phyloP scores from a whole-genome alignment of 345 rosid genomes.

The Rhodamnia argentea region DNA sequence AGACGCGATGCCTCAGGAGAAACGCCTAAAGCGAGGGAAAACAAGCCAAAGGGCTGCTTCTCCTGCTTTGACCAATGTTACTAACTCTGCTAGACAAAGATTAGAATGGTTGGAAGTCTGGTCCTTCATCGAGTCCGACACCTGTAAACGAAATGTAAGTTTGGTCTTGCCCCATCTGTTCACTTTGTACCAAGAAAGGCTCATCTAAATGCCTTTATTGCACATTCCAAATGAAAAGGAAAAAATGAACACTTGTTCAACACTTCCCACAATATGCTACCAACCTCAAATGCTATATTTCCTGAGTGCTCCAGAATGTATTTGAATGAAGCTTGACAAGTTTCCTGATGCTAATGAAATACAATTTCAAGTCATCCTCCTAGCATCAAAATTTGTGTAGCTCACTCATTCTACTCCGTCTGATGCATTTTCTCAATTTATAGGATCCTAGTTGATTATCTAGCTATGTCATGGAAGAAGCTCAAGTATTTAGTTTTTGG shows the following conservation, averaged over 20 bases:
- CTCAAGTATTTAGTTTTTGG: neutral
- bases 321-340: neutral
- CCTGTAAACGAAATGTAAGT: slow-evolving; percentile 3
- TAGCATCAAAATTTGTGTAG: neutral
- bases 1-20: slow-evolving; percentile 47
- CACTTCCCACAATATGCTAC: neutral
- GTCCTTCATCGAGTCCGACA: neutral
- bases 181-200: neutral
- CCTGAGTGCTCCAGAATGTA: neutral
- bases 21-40: slow-evolving; percentile 57
- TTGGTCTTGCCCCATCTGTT: neutral
- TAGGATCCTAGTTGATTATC: neutral
- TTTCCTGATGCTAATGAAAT: neutral
- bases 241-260: neutral
- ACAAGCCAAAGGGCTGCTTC: slow-evolving; percentile 54
- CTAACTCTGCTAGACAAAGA: slow-evolving; percentile 5
- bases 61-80: slow-evolving; percentile 83
- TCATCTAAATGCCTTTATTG: neutral
- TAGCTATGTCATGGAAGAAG: neutral
- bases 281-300: neutral
- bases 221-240: neutral
- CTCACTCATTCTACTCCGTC: neutral
- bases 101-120: neutral
- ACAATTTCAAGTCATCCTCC: neutral
- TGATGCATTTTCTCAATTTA: neutral